Evolutionary conservation across 352 stramenopile genomes (phyloP), one percentile per base, ranked within the genome.

Genomic region (Phytophthora agathidicida): DNA sequence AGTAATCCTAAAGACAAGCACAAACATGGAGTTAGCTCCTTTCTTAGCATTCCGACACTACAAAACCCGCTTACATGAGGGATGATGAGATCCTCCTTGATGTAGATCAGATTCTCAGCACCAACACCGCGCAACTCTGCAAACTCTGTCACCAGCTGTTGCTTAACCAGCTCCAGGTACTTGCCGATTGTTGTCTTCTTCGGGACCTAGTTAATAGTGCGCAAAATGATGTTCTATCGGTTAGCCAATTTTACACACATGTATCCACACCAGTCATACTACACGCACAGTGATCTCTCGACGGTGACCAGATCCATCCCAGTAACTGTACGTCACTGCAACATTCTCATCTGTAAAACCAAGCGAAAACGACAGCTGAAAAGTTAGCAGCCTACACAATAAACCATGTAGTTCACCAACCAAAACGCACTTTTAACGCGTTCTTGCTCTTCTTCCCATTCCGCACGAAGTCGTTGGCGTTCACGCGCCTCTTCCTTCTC

Each of bases 41-140:
- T 19, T 17, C 8, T 7, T 4, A 44, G 20, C 24, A 31, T 22
- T 2, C 3, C 14, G 33, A 17, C 22, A 20, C 16, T 23, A 41
- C 9, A 50, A 22, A 30, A 31, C 2, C 13, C 28, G 7, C 75
- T 48, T 74, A 95, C 86, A 47, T 95, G 86, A n/a, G 97, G 96
- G 52, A 99, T 97, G 52, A 99, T 99, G n/a, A 99, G 70, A 75
- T 99, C 97, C 73, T 99, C 97, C 63, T 98, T 99, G 55, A 99
- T 86, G 77, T 99, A 99, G 19, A 99, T 78, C 11, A 99, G 75
- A 36, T 96, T 98, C 50, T 99, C 97, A 0, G 86, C 63, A 30
- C 86, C 89, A 11, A 97, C 82, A 54, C 91, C 91, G 17, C 85
- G 77, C 33, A 99, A 72, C 57, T 99, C 94, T 6, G 86, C 71